These are phyloP conservation scores for Coniochaeta sp. DNA, from an alignment of 2,329 filamentous ascomycete species.

Conservation along the genomic window DNA sequence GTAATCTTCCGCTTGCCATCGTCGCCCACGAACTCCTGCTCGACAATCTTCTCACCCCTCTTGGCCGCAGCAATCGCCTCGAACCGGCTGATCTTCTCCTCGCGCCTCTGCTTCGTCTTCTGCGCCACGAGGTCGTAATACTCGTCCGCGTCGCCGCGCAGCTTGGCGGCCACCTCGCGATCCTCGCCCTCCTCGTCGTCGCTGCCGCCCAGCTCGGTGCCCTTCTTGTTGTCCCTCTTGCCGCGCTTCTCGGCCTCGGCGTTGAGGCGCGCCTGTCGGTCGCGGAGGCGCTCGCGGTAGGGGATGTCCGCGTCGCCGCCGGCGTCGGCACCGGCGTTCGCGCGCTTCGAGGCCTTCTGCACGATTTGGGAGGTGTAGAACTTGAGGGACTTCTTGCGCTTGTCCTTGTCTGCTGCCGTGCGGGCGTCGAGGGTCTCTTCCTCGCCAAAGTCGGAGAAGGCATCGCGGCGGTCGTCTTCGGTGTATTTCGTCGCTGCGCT, in stretches of 20 bases:
- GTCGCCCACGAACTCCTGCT: conserved; percentile 62
- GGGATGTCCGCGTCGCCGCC: conserved; percentile 81
- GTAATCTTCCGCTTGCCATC: conserved; percentile 91
- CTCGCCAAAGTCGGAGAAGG: conserved; percentile 96
- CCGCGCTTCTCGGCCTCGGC: conserved; percentile 83
- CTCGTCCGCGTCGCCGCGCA: conserved; percentile 53
- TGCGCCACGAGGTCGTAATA: conserved; percentile 89
- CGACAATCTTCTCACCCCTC: conserved; percentile 56
- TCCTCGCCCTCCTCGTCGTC: conserved; percentile 59
- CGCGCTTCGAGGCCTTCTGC: conserved; percentile 85
- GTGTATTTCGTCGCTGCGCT: conserved; percentile 30
- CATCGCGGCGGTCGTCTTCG: conserved; percentile 63
- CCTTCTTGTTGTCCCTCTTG: conserved; percentile 53
- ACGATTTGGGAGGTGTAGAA: conserved; percentile 98
- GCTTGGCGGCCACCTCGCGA: conserved; percentile 39
- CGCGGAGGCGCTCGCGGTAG: conserved; percentile 79
- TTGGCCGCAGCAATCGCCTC: conserved; percentile 53
- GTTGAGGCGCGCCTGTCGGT: conserved; percentile 79
- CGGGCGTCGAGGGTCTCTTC: conserved; percentile 71
- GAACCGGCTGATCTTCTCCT: conserved; percentile 58
- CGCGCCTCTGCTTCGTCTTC: conserved; percentile 61
- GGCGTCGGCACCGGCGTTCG: conserved; percentile 62
- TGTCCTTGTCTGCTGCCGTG: conserved; percentile 79
- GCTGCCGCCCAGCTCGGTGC: conserved; percentile 52
- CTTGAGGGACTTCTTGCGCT: conserved; percentile 83